Evolutionary conservation across 2,329 filamentous ascomycete genomes (phyloP).

Genomic region (Fonsecaea multimorphosa): DNA sequence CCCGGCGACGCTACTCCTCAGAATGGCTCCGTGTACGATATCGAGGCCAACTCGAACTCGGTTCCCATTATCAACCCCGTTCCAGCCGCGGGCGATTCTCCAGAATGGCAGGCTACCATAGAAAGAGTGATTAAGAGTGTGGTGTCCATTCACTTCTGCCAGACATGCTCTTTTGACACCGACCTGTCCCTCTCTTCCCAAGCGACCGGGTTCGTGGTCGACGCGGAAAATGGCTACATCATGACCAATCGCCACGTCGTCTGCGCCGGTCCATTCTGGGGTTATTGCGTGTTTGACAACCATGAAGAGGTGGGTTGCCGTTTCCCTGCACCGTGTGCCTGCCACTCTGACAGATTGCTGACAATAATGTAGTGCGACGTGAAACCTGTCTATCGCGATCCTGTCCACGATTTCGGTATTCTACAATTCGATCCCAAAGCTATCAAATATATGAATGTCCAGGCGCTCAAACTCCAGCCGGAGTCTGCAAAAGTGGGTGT

Average conservation of each 20-base stretch:
- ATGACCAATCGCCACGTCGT: conserved; percentile 92
- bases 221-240: conserved; percentile 89
- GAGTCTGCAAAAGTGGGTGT: conserved; percentile 86
- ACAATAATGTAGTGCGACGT: conserved; percentile 73
- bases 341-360: conserved; percentile 25
- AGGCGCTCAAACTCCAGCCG: conserved; percentile 78
- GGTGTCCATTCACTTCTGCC: conserved; percentile 98
- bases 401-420: conserved; percentile 97
- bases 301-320: conserved; percentile 73
- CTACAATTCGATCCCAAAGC: conserved; percentile 93
- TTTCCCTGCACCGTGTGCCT: conserved; percentile 4
- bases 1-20: conserved; percentile 51
- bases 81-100: conserved; percentile 65
- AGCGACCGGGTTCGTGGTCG: conserved; percentile 96
- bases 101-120: conserved; percentile 95
- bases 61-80: conserved; percentile 53
- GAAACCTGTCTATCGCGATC: conserved; percentile 94
- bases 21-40: conserved; percentile 53
- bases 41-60: conserved; percentile 56
- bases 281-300: conserved; percentile 98
- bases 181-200: conserved; percentile 91
- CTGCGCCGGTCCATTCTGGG: conserved; percentile 94
- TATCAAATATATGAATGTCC: conserved; percentile 96
- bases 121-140: conserved; percentile 93
- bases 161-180: conserved; percentile 98